Evolutionary conservation across 345 rosid genomes (phyloP).

Genomic region (Cardamine occulta): DNA sequence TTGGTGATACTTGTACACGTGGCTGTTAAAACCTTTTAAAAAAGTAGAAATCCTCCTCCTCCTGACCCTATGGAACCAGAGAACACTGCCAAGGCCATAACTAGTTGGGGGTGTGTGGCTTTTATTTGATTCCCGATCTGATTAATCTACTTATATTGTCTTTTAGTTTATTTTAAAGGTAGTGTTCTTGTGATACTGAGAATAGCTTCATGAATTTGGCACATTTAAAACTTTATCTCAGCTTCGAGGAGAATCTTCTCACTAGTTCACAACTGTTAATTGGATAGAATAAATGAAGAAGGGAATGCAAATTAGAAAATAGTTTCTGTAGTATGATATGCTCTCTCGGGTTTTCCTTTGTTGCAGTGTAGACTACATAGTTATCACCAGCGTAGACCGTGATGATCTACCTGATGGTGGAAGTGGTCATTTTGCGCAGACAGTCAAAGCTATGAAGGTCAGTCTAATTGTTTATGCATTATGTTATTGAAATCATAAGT

Average conservation of each 20-base stretch:
- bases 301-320: background rate
- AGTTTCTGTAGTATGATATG: constrained; percentile 15
- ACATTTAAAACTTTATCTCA: too few relatives aligned
- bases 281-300: background rate
- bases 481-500: background rate
- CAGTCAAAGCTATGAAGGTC: constrained; percentile 93
- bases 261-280: background rate
- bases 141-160: background rate
- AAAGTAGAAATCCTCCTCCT: constrained; percentile 85
- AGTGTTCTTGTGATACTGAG: constrained; percentile 5
- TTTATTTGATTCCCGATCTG: constrained; percentile 7
- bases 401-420: constrained; percentile 98
- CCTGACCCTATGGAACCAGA: constrained; percentile 96
- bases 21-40: constrained; percentile 99
- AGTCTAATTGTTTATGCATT: constrained; percentile 22
- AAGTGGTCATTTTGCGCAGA: constrained; percentile 95
- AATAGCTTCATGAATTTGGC: background rate
- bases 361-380: constrained; percentile 93
- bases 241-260: background rate
- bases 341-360: constrained; percentile 23
- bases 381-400: constrained; percentile 96
- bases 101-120: constrained; percentile 83
- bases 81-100: constrained; percentile 87
- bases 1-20: constrained; percentile 98
- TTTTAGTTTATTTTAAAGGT: background rate